Conservation (phyloP, 768 basidiomycete species). For the Phylloporus sp. region DNA sequence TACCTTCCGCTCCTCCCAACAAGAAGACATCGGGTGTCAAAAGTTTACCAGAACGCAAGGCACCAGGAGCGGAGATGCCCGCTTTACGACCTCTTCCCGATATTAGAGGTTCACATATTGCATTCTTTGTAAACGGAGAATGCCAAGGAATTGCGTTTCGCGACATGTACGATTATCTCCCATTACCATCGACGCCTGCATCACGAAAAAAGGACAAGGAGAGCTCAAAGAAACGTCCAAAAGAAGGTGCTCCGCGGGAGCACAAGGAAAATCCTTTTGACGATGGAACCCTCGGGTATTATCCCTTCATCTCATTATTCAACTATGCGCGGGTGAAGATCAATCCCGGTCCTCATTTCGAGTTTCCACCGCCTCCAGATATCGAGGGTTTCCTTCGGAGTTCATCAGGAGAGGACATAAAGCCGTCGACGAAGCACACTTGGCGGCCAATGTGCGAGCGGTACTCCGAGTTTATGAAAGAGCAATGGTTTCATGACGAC, state of each 20-base stretch:
- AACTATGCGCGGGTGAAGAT: conserved; percentile 80
- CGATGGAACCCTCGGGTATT: conserved; percentile 94
- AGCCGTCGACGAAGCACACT: conserved; percentile 33
- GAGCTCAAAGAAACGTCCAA: conserved; percentile 49
- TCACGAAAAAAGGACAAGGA: conserved; percentile 60
- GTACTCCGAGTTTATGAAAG: conserved; percentile 78
- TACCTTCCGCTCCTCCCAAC: conserved; percentile 48
- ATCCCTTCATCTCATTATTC: conserved; percentile 91
- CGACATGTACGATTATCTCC: conserved; percentile 87
- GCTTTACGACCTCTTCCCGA: conserved; percentile 64
- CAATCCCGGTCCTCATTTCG: conserved; percentile 88
- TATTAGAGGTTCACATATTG: conserved; percentile 67
- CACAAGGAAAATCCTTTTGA: conserved; percentile 85
- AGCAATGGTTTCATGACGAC: conserved; percentile 77
- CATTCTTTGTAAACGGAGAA: conserved; percentile 91
- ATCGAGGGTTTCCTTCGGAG: conserved; percentile 59
- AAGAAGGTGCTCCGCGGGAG: conserved; percentile 62
- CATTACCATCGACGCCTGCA: conserved; percentile 61
- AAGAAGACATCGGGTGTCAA: conserved; percentile 72
- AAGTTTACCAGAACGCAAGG: conserved; percentile 57
- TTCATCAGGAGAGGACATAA: conserved; percentile 30
- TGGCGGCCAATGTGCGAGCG: conserved; percentile 85
- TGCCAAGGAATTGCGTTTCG: conserved; percentile 79
- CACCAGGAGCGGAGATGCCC: conserved; percentile 30
- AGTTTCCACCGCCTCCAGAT: conserved; percentile 73